Conservation (phyloP, 1,284 basidiomycete genomes). For the Coniferiporia weirii region DNA sequence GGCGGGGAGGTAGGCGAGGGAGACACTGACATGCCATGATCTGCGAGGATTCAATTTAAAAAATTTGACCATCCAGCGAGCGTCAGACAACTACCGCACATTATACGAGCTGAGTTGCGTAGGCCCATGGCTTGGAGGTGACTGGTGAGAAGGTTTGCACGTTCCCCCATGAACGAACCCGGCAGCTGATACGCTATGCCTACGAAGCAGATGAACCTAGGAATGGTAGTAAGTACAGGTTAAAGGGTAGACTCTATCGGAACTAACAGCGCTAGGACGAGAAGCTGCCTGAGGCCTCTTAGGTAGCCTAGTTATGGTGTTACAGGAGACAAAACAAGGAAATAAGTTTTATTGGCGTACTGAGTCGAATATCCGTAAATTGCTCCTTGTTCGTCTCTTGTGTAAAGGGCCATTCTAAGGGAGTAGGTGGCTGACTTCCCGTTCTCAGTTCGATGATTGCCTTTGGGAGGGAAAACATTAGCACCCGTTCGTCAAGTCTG, state of each 20-base stretch:
- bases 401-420: conserved; percentile 69
- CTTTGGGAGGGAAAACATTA: conserved; percentile 28
- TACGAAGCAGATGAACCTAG: conserved; percentile 58
- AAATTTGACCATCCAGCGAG: background rate
- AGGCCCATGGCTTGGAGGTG: conserved; percentile 76
- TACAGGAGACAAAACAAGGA: background rate
- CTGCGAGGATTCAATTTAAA: conserved; percentile 29
- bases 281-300: conserved; percentile 51
- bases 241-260: background rate
- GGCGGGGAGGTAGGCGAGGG: conserved; percentile 53
- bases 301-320: conserved; percentile 43
- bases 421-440: conserved; percentile 44
- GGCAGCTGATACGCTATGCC: conserved; percentile 71
- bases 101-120: conserved; percentile 56
- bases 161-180: conserved; percentile 58
- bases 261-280: conserved; percentile 57
- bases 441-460: conserved; percentile 65
- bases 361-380: conserved; percentile 45
- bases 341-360: conserved; percentile 33
- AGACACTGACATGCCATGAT: conserved; percentile 62
- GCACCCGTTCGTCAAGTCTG: background rate
- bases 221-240: background rate
- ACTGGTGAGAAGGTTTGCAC: conserved; percentile 53
- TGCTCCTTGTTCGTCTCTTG: conserved; percentile 62
- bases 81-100: conserved; percentile 33